These are phyloP conservation scores for Quercus glauca DNA, from an alignment of 306 rosid species.

Conservation along the genomic window DNA sequence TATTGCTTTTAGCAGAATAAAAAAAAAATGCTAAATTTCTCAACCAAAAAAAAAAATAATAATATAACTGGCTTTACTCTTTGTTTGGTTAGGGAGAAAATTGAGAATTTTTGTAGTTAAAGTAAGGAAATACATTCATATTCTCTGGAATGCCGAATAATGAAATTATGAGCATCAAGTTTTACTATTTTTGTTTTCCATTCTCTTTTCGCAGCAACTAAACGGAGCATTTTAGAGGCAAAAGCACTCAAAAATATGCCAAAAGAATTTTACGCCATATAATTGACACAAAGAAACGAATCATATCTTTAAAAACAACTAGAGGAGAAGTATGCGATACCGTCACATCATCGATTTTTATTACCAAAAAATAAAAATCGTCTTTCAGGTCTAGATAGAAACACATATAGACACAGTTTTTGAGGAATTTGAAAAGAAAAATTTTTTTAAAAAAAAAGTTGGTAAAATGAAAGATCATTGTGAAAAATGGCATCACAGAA, in stretches of 20 bases:
- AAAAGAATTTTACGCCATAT: background rate
- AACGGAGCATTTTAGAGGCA: background rate
- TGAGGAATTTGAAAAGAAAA: too few species aligned
- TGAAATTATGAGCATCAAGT: background rate
- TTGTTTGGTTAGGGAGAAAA: constrained; percentile 23
- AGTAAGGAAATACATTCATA: too few species aligned
- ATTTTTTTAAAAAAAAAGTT: background rate
- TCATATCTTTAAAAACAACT: background rate
- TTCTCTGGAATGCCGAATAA: too few species aligned
- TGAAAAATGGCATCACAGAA: background rate
- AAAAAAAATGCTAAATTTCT: too few species aligned
- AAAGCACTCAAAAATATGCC: background rate
- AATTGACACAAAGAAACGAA: background rate
- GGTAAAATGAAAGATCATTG: background rate
- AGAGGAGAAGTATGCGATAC: background rate
- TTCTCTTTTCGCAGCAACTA: background rate
- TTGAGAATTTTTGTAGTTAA: too few species aligned
- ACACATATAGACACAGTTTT: too few species aligned
- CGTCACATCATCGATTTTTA: background rate
- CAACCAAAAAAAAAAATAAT: too few species aligned
- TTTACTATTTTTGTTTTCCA: background rate
- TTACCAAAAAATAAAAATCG: background rate
- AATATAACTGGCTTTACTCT: background rate
- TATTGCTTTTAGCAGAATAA: background rate
- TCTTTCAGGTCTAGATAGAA: too few species aligned